A percentile compares a stretch with the other conserved stretches of the same genome.
phyloP scores from a whole-genome alignment of 352 stramenopile species.

The Phytopythium montanum region DNA sequence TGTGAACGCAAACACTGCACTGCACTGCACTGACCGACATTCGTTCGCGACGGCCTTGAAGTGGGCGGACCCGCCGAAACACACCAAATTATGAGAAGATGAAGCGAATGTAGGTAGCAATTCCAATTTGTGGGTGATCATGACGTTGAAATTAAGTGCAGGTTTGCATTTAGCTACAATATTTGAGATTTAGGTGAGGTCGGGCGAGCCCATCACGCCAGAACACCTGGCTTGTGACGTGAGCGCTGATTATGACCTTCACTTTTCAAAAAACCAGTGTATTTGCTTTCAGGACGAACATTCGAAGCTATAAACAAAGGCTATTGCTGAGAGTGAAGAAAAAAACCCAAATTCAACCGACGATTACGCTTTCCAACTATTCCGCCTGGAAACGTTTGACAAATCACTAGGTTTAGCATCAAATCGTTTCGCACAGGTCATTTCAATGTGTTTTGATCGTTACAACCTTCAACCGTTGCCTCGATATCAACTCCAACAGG shows the following conservation, averaged over 20 bases:
- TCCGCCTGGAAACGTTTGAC: background rate
- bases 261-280: slow-evolving; percentile 4
- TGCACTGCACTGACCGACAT: background rate
- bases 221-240: background rate
- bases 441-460: background rate
- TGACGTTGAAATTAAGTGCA: background rate
- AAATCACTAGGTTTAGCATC: background rate
- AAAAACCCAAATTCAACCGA: background rate
- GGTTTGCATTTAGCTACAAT: background rate
- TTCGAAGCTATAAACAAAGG: background rate
- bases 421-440: background rate
- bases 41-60: slow-evolving; percentile 1
- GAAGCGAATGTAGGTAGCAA: background rate
- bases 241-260: slow-evolving; percentile 5
- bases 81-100: background rate
- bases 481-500: background rate
- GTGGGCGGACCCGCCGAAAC: background rate
- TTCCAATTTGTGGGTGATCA: too few species aligned
- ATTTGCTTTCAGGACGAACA: background rate
- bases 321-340: background rate
- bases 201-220: slow-evolving; percentile 1
- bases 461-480: background rate
- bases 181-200: background rate
- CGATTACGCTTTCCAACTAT: background rate
- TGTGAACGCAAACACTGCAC: background rate